Evolutionary conservation across 768 basidiomycete genomes (phyloP).

Genomic region (Collybia mongolica): DNA sequence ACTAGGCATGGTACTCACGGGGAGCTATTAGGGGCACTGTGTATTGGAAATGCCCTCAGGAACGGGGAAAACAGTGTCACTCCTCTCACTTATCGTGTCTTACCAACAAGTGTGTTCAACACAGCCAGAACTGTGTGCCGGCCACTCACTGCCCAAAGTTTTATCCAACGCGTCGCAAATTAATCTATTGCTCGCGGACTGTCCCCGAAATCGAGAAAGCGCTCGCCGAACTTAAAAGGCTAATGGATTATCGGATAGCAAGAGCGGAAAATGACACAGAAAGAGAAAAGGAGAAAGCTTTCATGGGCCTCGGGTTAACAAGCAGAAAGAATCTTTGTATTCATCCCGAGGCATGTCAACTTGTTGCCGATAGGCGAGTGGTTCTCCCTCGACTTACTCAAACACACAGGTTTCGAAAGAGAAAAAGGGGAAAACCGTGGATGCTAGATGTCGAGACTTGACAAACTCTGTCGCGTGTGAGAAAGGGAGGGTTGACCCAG

Average conservation of each 20-base stretch:
- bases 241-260: conserved; percentile 85
- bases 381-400: conserved; percentile 1
- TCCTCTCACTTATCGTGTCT: conserved; percentile 93
- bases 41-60: conserved; percentile 99
- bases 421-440: conserved; percentile 97
- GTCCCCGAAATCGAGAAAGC: conserved; percentile 99
- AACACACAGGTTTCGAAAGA: conserved; percentile 81
- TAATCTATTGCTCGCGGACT: conserved; percentile 98
- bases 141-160: conserved; percentile 52
- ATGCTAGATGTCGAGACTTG: conserved; percentile 94
- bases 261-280: conserved; percentile 74
- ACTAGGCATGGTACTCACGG: background rate
- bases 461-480: conserved; percentile 84
- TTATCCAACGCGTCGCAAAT: conserved; percentile 88
- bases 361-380: background rate
- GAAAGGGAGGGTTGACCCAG: conserved; percentile 82
- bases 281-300: conserved; percentile 74
- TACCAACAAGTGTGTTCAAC: conserved; percentile 79
- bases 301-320: conserved; percentile 89
- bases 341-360: conserved; percentile 77
- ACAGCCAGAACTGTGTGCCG: background rate
- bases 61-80: conserved; percentile 97
- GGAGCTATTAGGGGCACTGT: conserved; percentile 79
- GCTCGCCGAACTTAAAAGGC: conserved; percentile 87
- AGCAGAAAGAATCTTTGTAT: conserved; percentile 97